Percentiles rank a stretch among this genome's conserved stretches.
These are phyloP conservation scores for Actinidia chinensis DNA, from an alignment of 179 eudicot genomes.

Conservation along the genomic window DNA sequence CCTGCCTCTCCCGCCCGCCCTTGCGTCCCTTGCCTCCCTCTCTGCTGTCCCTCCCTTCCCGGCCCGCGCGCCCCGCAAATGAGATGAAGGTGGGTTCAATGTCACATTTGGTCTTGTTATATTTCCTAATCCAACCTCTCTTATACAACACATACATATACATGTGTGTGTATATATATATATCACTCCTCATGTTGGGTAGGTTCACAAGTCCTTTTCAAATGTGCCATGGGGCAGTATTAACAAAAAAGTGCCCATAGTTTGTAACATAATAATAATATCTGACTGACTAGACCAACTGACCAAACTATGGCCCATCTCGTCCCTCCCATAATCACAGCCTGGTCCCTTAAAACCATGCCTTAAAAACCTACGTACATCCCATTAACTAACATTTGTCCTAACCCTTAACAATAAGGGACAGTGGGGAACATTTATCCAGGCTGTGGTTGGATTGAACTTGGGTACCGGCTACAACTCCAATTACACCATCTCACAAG, in stretches of 20 bases:
- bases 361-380: no score
- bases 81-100: neutral
- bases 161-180: neutral
- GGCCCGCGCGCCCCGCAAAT: no score
- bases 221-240: neutral
- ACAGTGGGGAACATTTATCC: no score
- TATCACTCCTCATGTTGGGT: neutral
- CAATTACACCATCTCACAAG: no score
- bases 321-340: conserved; percentile 1
- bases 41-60: no score
- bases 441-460: no score
- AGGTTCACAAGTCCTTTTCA: conserved; percentile 9
- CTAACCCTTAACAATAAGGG: no score
- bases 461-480: no score
- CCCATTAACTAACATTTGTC: no score
- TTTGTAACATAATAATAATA: conserved; percentile 11
- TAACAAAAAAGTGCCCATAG: neutral
- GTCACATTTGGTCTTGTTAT: neutral
- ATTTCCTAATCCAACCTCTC: neutral
- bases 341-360: no score
- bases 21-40: no score
- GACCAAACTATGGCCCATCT: conserved; percentile 12
- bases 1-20: no score
- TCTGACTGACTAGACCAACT: conserved; percentile 3
- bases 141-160: neutral